Conservation (phyloP, 495 filamentous ascomycete genomes). For the Aspergillus funiculosus region DNA sequence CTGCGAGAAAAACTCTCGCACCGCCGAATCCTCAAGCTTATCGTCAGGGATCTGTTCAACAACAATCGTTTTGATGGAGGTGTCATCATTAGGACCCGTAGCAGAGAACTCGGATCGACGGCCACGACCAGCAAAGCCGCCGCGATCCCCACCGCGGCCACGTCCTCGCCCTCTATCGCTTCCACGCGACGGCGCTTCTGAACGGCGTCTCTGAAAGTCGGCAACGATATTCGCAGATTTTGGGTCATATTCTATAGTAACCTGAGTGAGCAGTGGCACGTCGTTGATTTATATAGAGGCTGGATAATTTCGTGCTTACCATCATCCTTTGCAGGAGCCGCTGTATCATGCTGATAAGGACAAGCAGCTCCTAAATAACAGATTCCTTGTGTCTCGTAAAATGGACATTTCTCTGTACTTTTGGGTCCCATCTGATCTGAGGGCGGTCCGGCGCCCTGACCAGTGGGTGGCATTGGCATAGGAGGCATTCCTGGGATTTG, state of each 20-base stretch:
- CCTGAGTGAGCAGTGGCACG: constrained; percentile 22
- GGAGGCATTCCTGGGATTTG: constrained; percentile 49
- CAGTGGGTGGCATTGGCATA: constrained; percentile 37
- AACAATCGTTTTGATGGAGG: constrained; percentile 72
- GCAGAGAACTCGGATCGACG: constrained; percentile 66
- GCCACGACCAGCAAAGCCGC: constrained; percentile 44
- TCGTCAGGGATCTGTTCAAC: constrained; percentile 92
- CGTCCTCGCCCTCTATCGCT: constrained; percentile 40
- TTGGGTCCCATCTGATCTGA: constrained; percentile 31
- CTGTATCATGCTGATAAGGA: constrained; percentile 75
- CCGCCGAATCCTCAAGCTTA: constrained; percentile 64
- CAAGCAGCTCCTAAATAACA: constrained; percentile 74
- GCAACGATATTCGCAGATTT: constrained; percentile 52
- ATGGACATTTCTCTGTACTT: constrained; percentile 61
- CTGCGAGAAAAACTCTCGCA: constrained; percentile 76
- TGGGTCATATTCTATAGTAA: constrained; percentile 73
- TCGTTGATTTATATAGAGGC: neutral
- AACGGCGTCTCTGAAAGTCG: constrained; percentile 24
- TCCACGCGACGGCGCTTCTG: constrained; percentile 26
- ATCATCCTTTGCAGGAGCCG: constrained; percentile 45
- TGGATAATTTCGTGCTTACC: constrained; percentile 31
- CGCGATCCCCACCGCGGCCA: constrained; percentile 44
- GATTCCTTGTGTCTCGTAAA: constrained; percentile 85
- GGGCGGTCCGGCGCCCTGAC: constrained; percentile 25
- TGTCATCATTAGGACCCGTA: constrained; percentile 68